phyloP scores from a whole-genome alignment of 768 basidiomycete genomes.

The Rubroboletus pulcherrimus region DNA sequence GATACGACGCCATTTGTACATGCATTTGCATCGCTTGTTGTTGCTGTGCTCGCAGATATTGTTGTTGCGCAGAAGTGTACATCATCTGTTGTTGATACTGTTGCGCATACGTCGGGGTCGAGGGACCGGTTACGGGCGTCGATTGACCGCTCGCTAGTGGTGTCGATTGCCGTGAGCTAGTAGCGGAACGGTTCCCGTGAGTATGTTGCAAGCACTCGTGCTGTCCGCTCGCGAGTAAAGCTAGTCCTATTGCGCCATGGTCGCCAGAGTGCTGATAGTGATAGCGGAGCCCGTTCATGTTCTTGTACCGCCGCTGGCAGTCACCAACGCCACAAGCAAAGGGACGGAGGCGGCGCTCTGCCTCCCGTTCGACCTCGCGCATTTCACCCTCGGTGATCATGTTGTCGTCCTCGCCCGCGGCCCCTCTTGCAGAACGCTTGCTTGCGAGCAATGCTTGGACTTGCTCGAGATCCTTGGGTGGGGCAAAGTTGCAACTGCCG shows the following conservation, averaged over 20 bases:
- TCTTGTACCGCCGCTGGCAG: slow-evolving; percentile 89
- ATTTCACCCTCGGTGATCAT: slow-evolving; percentile 57
- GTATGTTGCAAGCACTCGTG: slow-evolving; percentile 49
- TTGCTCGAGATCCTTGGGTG: slow-evolving; percentile 79
- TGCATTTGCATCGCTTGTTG: slow-evolving; percentile 33
- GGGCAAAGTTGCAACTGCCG: slow-evolving; percentile 90
- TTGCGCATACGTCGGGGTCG: slow-evolving; percentile 31
- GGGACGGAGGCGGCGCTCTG: slow-evolving; percentile 75
- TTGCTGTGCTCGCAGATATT: slow-evolving; percentile 35
- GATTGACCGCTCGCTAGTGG: slow-evolving; percentile 31
- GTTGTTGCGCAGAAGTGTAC: slow-evolving; percentile 34
- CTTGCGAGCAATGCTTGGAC: slow-evolving; percentile 66
- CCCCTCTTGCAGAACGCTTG: slow-evolving; percentile 39
- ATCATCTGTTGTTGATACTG: slow-evolving; percentile 38
- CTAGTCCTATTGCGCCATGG: slow-evolving; percentile 86
- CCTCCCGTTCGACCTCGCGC: slow-evolving; percentile 75
- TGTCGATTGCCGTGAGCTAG: slow-evolving; percentile 33
- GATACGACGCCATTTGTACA: slow-evolving; percentile 23
- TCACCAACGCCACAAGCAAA: slow-evolving; percentile 89
- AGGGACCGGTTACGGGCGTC: slow-evolving; percentile 28
- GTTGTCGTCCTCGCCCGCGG: slow-evolving; percentile 40
- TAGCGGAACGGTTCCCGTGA: slow-evolving; percentile 29
- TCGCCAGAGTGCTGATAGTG: slow-evolving; percentile 97
- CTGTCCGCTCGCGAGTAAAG: slow-evolving; percentile 73
- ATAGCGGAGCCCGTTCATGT: slow-evolving; percentile 96